A percentile compares a stretch with the other conserved stretches of the same genome.
Conservation (phyloP, 257 asterid species). For the Petunia axillaris region DNA sequence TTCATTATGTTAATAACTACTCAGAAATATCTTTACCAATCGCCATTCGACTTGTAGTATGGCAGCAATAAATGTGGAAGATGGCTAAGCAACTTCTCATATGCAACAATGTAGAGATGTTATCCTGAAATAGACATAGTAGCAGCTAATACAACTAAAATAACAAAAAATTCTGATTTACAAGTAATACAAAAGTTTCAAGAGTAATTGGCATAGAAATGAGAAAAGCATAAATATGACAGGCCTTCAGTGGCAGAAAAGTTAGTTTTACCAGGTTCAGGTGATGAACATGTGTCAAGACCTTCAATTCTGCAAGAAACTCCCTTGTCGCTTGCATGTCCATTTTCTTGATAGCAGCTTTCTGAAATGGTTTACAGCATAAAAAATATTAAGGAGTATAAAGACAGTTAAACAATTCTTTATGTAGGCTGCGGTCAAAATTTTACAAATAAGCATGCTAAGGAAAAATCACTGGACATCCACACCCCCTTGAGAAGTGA, state of each 20-base stretch:
- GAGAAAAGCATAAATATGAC: not conserved
- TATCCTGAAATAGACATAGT: not conserved
- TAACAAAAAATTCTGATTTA: not conserved
- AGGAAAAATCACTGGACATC: not conserved
- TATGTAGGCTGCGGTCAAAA: not conserved
- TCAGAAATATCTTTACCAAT: not conserved
- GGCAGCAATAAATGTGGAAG: not conserved
- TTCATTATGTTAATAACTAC: not conserved
- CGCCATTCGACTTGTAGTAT: not conserved
- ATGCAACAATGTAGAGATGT: not conserved
- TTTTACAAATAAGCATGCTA: not conserved
- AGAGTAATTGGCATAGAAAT: constrained; percentile 11
- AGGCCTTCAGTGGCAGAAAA: constrained; percentile 18
- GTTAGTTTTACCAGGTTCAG: constrained; percentile 80
- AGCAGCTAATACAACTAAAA: not conserved
- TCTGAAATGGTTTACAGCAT: constrained; percentile 53
- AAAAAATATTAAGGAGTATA: not conserved
- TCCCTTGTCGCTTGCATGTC: constrained; percentile 93
- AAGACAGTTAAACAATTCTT: constrained; percentile 13
- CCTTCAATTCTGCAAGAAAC: constrained; percentile 93
- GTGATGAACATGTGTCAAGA: constrained; percentile 94
- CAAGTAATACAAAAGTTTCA: not conserved
- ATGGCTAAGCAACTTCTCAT: too few relatives aligned
- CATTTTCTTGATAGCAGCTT: constrained; percentile 98
- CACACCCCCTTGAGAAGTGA: not conserved